Evolutionary conservation across 75 land plant genomes (phyloP).

Genomic region (Selaginella tamariscina): DNA sequence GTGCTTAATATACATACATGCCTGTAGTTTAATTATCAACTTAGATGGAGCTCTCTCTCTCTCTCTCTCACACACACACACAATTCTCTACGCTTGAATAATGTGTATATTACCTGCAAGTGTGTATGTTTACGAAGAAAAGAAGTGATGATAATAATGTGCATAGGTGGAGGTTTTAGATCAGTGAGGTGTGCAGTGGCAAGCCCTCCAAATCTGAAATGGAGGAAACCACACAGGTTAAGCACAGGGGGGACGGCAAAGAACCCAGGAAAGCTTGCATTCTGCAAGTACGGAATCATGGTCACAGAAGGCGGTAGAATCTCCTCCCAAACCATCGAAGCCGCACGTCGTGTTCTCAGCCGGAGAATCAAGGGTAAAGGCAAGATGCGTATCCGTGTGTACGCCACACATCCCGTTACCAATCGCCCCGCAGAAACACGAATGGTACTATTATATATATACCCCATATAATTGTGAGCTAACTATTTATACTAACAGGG

Average conservation of each 20-base stretch:
- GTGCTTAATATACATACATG: too few species aligned
- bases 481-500: too few species aligned
- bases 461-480: too few species aligned
- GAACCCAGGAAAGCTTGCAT: not conserved
- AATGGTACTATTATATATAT: too few species aligned
- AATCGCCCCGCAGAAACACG: not conserved
- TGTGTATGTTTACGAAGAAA: too few species aligned
- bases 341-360: not conserved
- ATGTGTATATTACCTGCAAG: too few species aligned
- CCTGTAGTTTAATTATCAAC: too few species aligned
- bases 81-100: too few species aligned
- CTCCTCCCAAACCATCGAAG: not conserved
- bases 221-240: not conserved
- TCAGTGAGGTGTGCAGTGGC: not conserved
- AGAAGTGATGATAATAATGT: too few species aligned
- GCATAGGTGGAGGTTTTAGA: too few species aligned
- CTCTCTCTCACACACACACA: too few species aligned
- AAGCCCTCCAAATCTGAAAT: not conserved
- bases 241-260: not conserved
- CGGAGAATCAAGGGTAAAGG: not conserved
- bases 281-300: not conserved
- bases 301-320: not conserved
- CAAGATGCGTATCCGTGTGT: not conserved
- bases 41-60: too few species aligned
- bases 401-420: not conserved